Percentiles rank a stretch among this genome's conserved stretches.
phyloP scores from a whole-genome alignment of 1,139 yeast species.

The Pichia sp. region DNA sequence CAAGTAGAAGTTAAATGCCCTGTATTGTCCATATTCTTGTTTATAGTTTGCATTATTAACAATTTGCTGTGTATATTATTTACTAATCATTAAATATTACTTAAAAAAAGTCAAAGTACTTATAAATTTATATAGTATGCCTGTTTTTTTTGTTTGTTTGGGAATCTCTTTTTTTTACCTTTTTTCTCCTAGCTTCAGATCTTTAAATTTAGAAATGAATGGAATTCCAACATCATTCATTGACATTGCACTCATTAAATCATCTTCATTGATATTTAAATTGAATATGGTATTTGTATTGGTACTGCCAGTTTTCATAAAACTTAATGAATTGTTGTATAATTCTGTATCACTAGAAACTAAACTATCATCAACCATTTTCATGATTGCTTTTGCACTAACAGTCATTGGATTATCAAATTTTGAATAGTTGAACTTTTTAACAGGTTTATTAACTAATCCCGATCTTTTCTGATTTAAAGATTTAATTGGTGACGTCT shows the following conservation, averaged over 20 bases:
- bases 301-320: background rate
- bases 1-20: slow-evolving; percentile 22
- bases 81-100: background rate
- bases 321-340: slow-evolving; percentile 20
- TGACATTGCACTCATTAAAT: slow-evolving; percentile 22
- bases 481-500: slow-evolving; percentile 9
- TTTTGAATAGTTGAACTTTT: slow-evolving; percentile 18
- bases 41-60: background rate
- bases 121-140: too few species aligned
- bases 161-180: background rate
- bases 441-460: background rate
- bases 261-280: slow-evolving; percentile 27
- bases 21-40: background rate
- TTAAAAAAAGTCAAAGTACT: too few species aligned
- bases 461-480: slow-evolving; percentile 12
- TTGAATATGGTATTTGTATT: background rate
- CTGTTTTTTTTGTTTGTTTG: too few species aligned
- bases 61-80: background rate
- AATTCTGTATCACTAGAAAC: slow-evolving; percentile 31
- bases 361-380: slow-evolving; percentile 32
- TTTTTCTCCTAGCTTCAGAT: slow-evolving; percentile 4
- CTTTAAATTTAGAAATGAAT: slow-evolving; percentile 1
- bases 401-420: slow-evolving; percentile 31
- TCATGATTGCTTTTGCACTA: slow-evolving; percentile 30
- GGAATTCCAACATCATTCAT: slow-evolving; percentile 2